Evolutionary conservation across 352 stramenopile genomes (phyloP), one percentile per base, ranked within the genome.

Genomic region (Phytophthora sansomeana): DNA sequence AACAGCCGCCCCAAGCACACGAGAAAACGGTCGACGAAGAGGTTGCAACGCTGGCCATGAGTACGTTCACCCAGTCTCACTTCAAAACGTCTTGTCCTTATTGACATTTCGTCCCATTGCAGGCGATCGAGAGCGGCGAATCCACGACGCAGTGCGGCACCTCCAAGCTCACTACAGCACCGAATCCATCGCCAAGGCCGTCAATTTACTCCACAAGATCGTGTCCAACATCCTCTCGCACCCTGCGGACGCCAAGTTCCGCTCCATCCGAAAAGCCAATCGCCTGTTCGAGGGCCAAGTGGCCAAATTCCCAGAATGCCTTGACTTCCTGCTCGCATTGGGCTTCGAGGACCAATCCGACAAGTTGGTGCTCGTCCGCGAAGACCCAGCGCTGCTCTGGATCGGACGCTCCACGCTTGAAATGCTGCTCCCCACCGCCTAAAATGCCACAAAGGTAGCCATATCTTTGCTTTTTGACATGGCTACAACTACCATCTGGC

Each of bases 221-320:
- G 69, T 95, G 10, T 81, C 77, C 33, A 95, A 95, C 69, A 83
- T 95, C 51, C 68, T 90, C n/a, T 30, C 69, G n/a, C 62, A 91
- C 38, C 78, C 84, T 1, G 17, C 30, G 2, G 74, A 93, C 21
- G 62, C 58, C 32, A 92, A 91, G 55, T 93, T 85, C 56, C 78
- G 77, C 29, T 82, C 77, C 14, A 85, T 95, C 28, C 82, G 83
- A 33, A 92, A 92, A 41, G 50, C 69, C 11, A 95, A 92, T 59
- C 75, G 72, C 6, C 47, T 91, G 13, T 91, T 95, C 28, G 65
- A 75, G 6, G 61, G 68, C 1, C 77, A 79, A 9, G 68, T 95
- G 8, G 77, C 74, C 14, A 60, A 21, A 21, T 79, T 83, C 29
- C 83, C 82, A 2, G 77, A 89, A 52, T 83, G 74, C n/a, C 74